Evolutionary conservation across 371 early-diverging fungal species (phyloP).

Genomic region (Parasitella parasitica): DNA sequence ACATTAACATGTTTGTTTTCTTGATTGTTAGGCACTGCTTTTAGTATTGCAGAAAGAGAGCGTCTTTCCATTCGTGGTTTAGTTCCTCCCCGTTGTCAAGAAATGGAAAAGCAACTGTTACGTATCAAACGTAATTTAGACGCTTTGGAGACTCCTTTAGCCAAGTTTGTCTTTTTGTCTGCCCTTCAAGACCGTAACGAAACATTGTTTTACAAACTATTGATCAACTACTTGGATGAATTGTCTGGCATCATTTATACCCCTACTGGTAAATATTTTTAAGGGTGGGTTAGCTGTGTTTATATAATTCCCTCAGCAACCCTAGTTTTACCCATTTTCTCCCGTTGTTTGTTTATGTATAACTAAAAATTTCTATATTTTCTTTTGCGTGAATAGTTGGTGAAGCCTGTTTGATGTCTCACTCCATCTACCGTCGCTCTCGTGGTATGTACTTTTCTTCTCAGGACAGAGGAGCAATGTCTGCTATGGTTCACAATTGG

Average conservation of each 20-base stretch:
- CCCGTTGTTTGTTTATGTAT: constrained; percentile 1
- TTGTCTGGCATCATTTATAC: constrained; percentile 51
- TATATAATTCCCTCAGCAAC: neutral
- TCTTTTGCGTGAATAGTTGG: constrained; percentile 40
- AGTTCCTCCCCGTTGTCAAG: constrained; percentile 65
- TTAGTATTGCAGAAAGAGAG: constrained; percentile 63
- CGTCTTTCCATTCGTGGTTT: constrained; percentile 68
- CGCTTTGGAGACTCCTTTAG: constrained; percentile 56
- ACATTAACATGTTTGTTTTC: neutral
- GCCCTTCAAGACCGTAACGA: constrained; percentile 64
- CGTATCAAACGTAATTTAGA: constrained; percentile 63
- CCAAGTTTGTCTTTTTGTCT: constrained; percentile 57
- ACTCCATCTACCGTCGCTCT: constrained; percentile 65
- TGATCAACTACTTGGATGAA: constrained; percentile 61
- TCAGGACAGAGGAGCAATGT: constrained; percentile 62
- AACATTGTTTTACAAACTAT: constrained; percentile 63
- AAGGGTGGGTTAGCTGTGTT: neutral
- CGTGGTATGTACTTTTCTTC: constrained; percentile 67
- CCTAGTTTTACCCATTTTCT: constrained; percentile 15
- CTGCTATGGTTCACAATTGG: constrained; percentile 61
- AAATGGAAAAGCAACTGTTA: constrained; percentile 63
- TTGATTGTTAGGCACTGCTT: constrained; percentile 54
- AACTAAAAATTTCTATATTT: constrained; percentile 1
- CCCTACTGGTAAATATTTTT: constrained; percentile 36
- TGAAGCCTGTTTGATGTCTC: constrained; percentile 54